These are phyloP conservation scores for Metrosideros polymorpha DNA, from an alignment of 441 rosid species.

Conservation along the genomic window DNA sequence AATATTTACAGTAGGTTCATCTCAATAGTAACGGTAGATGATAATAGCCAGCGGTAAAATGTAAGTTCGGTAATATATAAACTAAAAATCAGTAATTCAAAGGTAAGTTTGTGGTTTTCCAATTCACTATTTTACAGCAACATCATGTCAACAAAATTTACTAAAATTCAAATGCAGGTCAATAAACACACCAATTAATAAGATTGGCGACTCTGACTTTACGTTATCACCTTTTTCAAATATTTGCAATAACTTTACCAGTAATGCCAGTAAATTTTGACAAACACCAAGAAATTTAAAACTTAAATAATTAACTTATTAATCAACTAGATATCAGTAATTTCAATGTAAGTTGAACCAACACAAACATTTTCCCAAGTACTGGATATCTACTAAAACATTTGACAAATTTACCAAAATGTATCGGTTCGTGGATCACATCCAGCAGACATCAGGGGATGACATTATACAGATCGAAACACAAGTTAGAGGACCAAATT, in stretches of 20 bases:
- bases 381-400: not conserved
- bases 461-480: not conserved
- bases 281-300: not conserved
- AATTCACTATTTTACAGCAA: not conserved
- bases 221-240: not conserved
- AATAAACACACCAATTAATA: not conserved
- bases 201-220: not conserved
- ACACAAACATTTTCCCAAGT: not conserved
- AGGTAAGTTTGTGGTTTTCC: not conserved
- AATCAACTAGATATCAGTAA: not conserved
- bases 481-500: not conserved
- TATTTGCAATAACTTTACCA: not conserved
- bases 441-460: not conserved
- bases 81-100: not conserved
- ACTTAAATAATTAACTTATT: not conserved
- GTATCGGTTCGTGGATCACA: not conserved
- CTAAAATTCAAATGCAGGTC: not conserved
- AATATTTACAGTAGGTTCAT: not conserved
- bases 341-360: not conserved
- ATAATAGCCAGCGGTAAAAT: not conserved
- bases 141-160: not conserved
- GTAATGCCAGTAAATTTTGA: not conserved
- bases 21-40: not conserved
- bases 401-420: not conserved
- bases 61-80: not conserved